phyloP scores from a whole-genome alignment of 768 basidiomycete species.

The Lactarius pseudohatsudake region DNA sequence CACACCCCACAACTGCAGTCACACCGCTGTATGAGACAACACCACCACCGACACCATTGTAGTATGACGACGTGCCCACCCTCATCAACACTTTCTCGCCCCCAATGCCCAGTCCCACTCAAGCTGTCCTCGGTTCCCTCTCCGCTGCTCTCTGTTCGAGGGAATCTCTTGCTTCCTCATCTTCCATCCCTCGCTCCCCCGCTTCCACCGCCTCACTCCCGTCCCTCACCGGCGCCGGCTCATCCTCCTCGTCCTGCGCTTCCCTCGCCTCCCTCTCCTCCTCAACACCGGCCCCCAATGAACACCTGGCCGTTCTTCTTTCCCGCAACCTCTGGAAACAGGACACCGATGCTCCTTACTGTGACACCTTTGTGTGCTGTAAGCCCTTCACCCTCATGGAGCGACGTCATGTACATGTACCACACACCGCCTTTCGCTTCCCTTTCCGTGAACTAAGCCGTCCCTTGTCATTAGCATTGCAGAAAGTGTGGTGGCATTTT shows the following conservation, averaged over 20 bases:
- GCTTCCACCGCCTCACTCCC: conserved; percentile 29
- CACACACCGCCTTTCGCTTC: conserved; percentile 2
- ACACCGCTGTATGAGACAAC: no score
- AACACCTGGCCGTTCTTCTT: conserved; percentile 77
- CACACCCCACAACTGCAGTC: no score
- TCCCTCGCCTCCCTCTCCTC: conserved; percentile 23
- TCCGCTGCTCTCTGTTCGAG: no score
- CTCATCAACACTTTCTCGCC: no score
- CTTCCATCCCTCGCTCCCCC: conserved; percentile 24
- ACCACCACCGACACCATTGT: no score
- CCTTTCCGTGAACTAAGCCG: conserved; percentile 1
- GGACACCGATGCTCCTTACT: conserved; percentile 57
- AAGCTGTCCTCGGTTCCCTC: no score
- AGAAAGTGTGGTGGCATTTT: conserved; percentile 82
- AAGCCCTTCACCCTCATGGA: conserved; percentile 65
- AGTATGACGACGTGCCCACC: no score
- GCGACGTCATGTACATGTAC: conserved; percentile 75
- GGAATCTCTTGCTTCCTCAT: background rate
- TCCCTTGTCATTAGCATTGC: conserved; percentile 54
- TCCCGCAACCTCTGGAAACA: conserved; percentile 75
- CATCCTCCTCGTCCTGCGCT: conserved; percentile 31
- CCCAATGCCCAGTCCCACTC: no score
- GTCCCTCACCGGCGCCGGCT: conserved; percentile 31
- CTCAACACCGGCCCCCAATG: conserved; percentile 44
- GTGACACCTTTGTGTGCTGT: conserved; percentile 76